A percentile compares a stretch with the other conserved stretches of the same genome.
Conservation (phyloP, 2,329 filamentous ascomycete genomes). For the Rutstroemia sp. region DNA sequence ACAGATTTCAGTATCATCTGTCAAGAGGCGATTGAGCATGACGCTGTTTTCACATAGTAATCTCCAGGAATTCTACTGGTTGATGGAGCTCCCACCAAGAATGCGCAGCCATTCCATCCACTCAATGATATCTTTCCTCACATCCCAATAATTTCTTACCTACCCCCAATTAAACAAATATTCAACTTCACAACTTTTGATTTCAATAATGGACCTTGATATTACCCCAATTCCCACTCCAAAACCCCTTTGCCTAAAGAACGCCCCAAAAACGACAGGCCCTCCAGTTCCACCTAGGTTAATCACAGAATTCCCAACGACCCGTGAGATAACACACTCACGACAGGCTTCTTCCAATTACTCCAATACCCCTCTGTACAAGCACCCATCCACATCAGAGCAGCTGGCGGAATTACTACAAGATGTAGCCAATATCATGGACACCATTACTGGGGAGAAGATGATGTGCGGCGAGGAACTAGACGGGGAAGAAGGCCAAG, state of each 20-base stretch:
- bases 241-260: not conserved
- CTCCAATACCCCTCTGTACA: not conserved
- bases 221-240: not conserved
- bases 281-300: not conserved
- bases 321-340: not conserved
- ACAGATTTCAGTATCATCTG: too few relatives aligned
- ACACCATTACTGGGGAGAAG: slow-evolving; percentile 1
- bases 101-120: not conserved
- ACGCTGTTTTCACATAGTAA: too few relatives aligned
- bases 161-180: not conserved
- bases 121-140: not conserved
- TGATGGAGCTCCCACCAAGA: not conserved
- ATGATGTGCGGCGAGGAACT: slow-evolving; percentile 7
- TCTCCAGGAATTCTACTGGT: too few relatives aligned
- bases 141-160: not conserved
- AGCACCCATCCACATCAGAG: not conserved
- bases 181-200: not conserved
- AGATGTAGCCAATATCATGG: slow-evolving; percentile 4
- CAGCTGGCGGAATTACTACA: slow-evolving; percentile 3
- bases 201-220: not conserved
- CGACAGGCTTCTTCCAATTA: not conserved
- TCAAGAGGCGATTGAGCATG: too few relatives aligned
- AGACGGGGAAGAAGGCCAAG: not conserved
- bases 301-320: not conserved
- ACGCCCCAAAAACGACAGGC: not conserved